Percentiles rank a stretch among this genome's conserved stretches.
phyloP scores from a whole-genome alignment of 805 yeast species.

The Ogataea philodendri region DNA sequence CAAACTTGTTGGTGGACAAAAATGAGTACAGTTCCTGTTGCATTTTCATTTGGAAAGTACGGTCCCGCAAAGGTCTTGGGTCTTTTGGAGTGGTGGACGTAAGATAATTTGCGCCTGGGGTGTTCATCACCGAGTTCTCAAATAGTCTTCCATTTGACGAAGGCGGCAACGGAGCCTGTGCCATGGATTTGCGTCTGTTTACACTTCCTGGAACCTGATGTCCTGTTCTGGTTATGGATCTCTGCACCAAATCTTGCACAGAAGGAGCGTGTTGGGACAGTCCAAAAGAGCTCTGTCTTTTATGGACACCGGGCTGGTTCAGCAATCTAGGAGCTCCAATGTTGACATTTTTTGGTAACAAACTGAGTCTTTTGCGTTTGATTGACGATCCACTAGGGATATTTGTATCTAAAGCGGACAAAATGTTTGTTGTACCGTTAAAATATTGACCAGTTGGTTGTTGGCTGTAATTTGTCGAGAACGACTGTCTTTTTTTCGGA shows the following conservation, averaged over 20 bases:
- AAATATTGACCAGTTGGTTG: conserved; percentile 16
- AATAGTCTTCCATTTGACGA: conserved; percentile 24
- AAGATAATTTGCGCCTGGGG: conserved; percentile 17
- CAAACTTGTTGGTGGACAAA: conserved; percentile 62
- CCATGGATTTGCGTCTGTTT: conserved; percentile 18
- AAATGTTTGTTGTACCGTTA: conserved; percentile 19
- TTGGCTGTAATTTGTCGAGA: conserved; percentile 16
- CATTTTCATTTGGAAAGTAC: conserved; percentile 59
- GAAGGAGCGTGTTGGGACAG: conserved; percentile 21
- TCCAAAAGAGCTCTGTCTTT: conserved; percentile 29
- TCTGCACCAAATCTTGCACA: conserved; percentile 30
- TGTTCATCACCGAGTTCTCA: conserved; percentile 21
- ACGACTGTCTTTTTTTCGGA: conserved; percentile 24
- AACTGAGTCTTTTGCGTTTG: conserved; percentile 30
- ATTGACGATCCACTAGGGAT: conserved; percentile 18
- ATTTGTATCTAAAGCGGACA: conserved; percentile 22
- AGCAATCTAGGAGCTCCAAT: conserved; percentile 33
- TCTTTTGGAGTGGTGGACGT: conserved; percentile 39
- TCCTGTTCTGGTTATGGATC: conserved; percentile 27
- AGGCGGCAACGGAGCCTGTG: conserved; percentile 16
- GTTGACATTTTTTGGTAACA: conserved; percentile 30
- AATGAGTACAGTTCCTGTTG: conserved; percentile 69
- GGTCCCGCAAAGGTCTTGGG: conserved; percentile 77
- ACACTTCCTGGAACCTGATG: conserved; percentile 14
- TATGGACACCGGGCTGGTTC: conserved; percentile 22